A percentile compares a stretch with the other conserved stretches of the same genome.
These are phyloP conservation scores for Kwoniella dendrophila DNA, from an alignment of 768 basidiomycete species.

Conservation along the genomic window DNA sequence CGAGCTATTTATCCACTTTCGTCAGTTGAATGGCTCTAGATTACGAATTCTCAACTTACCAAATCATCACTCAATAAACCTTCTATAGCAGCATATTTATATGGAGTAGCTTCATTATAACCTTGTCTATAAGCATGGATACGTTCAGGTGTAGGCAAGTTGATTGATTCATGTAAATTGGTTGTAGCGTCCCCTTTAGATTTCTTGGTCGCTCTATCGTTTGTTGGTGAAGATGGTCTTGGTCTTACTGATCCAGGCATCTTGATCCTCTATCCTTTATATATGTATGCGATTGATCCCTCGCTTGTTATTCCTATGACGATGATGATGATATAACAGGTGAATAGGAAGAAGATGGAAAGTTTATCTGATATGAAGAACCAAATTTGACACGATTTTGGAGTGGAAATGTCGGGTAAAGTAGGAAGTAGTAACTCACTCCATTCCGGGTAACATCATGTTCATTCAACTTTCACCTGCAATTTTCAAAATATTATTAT, in stretches of 20 bases:
- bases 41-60: slow-evolving; percentile 57
- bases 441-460: slow-evolving; percentile 1
- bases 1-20: slow-evolving; percentile 34
- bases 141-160: slow-evolving; percentile 16
- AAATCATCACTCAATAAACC: slow-evolving; percentile 82
- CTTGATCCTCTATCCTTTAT: slow-evolving; percentile 1
- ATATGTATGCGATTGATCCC: no score
- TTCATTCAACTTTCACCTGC: not conserved
- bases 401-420: not conserved
- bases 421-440: not conserved
- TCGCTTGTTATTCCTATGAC: no score
- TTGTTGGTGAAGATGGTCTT: slow-evolving; percentile 10
- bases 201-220: slow-evolving; percentile 3
- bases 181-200: slow-evolving; percentile 12
- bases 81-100: slow-evolving; percentile 78
- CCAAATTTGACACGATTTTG: not conserved
- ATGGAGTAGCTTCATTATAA: slow-evolving; percentile 69
- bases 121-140: slow-evolving; percentile 45
- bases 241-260: slow-evolving; percentile 21
- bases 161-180: slow-evolving; percentile 18
- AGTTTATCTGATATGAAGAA: not conserved
- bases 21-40: slow-evolving; percentile 7
- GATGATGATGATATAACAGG: not conserved
- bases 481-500: not conserved
- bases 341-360: slow-evolving; percentile 3